Evolutionary conservation across 1,284 basidiomycete genomes (phyloP).

Genomic region (Microbotryum silenes-acaulis): DNA sequence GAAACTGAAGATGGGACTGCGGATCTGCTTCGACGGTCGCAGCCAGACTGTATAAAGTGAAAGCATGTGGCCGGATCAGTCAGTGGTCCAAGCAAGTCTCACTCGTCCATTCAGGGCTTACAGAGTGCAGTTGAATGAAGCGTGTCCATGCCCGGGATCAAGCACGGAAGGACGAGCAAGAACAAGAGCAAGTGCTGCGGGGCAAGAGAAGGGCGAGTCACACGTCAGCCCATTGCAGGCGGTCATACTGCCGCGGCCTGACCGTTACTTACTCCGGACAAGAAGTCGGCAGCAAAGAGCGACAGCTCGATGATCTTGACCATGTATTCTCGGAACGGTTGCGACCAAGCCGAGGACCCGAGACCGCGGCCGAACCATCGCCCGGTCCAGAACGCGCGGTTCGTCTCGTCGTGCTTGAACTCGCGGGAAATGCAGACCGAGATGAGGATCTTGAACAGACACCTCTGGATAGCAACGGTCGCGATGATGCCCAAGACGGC

Average conservation of each 20-base stretch:
- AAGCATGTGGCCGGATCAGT: conserved; percentile 30
- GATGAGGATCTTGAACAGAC: conserved; percentile 84
- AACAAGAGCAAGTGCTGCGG: conserved; percentile 57
- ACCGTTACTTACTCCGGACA: conserved; percentile 41
- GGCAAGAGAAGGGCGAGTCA: neutral
- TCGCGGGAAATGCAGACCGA: conserved; percentile 85
- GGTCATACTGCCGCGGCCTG: neutral
- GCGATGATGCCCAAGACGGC: conserved; percentile 52
- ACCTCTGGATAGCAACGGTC: conserved; percentile 62
- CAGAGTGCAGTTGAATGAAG: conserved; percentile 78
- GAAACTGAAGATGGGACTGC: conserved; percentile 72
- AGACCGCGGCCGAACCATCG: conserved; percentile 88
- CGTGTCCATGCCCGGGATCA: conserved; percentile 79
- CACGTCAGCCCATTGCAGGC: neutral
- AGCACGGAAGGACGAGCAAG: conserved; percentile 66
- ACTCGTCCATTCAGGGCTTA: conserved; percentile 50
- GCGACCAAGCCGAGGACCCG: conserved; percentile 77
- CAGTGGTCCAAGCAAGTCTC: conserved; percentile 41
- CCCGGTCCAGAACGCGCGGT: conserved; percentile 95
- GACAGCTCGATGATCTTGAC: conserved; percentile 97
- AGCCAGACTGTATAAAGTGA: conserved; percentile 57
- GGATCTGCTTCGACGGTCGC: conserved; percentile 80
- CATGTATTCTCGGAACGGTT: conserved; percentile 86
- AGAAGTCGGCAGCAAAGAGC: conserved; percentile 78
- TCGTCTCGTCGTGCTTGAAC: conserved; percentile 96